phyloP scores from a whole-genome alignment of 495 filamentous ascomycete genomes.

The Massariosphaeria phaeospora region DNA sequence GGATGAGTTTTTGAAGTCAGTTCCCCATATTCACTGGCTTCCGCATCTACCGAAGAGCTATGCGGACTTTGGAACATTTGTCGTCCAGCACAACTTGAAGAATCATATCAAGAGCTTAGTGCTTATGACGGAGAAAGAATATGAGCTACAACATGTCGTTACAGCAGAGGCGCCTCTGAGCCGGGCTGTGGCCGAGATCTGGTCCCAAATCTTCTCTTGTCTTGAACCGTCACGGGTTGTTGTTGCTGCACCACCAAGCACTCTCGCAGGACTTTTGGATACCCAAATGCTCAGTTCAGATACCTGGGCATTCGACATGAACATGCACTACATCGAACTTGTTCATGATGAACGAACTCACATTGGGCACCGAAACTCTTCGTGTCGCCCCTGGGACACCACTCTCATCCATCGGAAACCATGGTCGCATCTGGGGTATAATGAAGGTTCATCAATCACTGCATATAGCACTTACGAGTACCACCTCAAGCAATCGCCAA shows the following conservation, averaged over 20 bases:
- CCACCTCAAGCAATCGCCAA: conserved; percentile 29
- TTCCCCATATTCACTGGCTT: conserved; percentile 14
- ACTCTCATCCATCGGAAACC: conserved; percentile 23
- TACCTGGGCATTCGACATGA: conserved; percentile 33
- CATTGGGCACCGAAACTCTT: not conserved
- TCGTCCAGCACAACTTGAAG: conserved; percentile 11
- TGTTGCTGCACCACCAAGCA: conserved; percentile 27
- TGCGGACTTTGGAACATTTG: conserved; percentile 12
- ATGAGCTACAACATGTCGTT: conserved; percentile 21
- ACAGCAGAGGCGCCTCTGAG: conserved; percentile 10
- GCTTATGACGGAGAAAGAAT: conserved; percentile 21
- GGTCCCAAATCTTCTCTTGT: conserved; percentile 22
- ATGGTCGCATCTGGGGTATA: conserved; percentile 30
- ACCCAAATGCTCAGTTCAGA: conserved; percentile 23
- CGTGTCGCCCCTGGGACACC: conserved; percentile 16
- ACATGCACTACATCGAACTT: conserved; percentile 31
- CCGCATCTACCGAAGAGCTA: conserved; percentile 22
- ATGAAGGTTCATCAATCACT: conserved; percentile 30
- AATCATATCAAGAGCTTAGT: conserved; percentile 24
- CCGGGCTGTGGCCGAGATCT: conserved; percentile 20
- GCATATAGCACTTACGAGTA: conserved; percentile 33
- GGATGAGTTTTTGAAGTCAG: conserved; percentile 20
- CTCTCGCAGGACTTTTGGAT: conserved; percentile 24
- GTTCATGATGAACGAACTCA: not conserved
- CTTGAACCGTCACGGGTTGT: conserved; percentile 20